Conservation (phyloP, 805 yeast species). For the Lipomyces sp. region DNA sequence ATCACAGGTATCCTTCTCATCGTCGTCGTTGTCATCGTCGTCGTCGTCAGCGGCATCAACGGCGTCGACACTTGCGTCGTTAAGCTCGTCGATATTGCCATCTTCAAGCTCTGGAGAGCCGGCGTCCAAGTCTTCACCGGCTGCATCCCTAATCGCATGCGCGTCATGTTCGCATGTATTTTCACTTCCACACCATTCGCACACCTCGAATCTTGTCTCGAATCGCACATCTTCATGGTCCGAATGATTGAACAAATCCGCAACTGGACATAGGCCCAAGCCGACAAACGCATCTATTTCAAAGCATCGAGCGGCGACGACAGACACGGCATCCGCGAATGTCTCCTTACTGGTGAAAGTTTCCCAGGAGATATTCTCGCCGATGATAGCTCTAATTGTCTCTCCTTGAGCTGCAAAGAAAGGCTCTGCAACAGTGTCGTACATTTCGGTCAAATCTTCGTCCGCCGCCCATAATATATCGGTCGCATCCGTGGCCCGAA, state of each 20-base stretch:
- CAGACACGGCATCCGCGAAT: slow-evolving; percentile 59
- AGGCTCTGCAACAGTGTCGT: slow-evolving; percentile 46
- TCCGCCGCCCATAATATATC: slow-evolving; percentile 63
- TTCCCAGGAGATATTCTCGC: neutral
- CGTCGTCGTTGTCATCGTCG: slow-evolving; percentile 6
- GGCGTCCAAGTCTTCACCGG: slow-evolving; percentile 40
- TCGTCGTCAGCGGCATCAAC: neutral
- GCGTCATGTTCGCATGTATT: slow-evolving; percentile 40
- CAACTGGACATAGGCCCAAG: slow-evolving; percentile 83
- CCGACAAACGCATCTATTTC: slow-evolving; percentile 77
- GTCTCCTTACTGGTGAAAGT: slow-evolving; percentile 28
- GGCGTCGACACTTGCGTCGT: neutral
- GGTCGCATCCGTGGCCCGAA: slow-evolving; percentile 67
- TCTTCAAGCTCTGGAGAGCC: slow-evolving; percentile 20
- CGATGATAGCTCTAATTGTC: slow-evolving; percentile 8
- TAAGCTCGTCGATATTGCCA: neutral
- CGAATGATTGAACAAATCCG: slow-evolving; percentile 83
- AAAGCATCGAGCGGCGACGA: slow-evolving; percentile 78
- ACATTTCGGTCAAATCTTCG: slow-evolving; percentile 50
- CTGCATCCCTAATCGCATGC: slow-evolving; percentile 43
- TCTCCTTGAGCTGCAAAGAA: slow-evolving; percentile 35
- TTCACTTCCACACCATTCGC: slow-evolving; percentile 50
- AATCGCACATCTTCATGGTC: slow-evolving; percentile 69
- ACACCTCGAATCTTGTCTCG: slow-evolving; percentile 59
- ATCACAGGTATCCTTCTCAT: slow-evolving; percentile 63